Evolutionary conservation across 306 rosid species (phyloP).

Genomic region (Pyrus bretschneideri): DNA sequence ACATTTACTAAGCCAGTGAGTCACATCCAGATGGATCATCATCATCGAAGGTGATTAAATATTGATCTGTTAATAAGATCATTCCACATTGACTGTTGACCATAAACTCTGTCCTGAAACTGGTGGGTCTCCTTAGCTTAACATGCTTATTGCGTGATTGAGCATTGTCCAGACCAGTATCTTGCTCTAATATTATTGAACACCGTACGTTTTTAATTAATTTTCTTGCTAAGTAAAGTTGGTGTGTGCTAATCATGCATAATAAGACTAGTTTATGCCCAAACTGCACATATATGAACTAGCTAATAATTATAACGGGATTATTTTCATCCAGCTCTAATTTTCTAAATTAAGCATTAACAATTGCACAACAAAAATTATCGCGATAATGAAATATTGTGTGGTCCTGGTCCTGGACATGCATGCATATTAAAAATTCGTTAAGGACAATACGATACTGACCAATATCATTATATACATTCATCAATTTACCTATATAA

Average conservation of each 20-base stretch:
- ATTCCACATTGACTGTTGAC: not conserved
- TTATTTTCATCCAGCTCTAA: not conserved
- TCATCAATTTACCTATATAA: not conserved
- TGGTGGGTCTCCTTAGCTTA: not conserved
- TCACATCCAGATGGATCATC: not conserved
- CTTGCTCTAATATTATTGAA: not conserved
- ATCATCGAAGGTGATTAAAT: not conserved
- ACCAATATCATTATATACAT: not conserved
- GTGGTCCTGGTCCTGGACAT: too few species aligned
- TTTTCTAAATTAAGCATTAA: too few species aligned
- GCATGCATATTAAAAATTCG: slow-evolving; percentile 2
- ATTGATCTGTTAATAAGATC: not conserved
- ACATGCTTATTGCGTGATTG: not conserved
- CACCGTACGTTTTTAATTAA: too few species aligned
- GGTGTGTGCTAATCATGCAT: not conserved
- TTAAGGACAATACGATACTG: not conserved
- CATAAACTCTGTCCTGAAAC: not conserved
- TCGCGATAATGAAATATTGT: too few species aligned
- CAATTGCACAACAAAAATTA: too few species aligned
- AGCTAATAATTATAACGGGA: not conserved
- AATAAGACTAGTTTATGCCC: slow-evolving; percentile 5
- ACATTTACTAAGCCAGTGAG: not conserved
- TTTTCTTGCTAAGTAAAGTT: not conserved
- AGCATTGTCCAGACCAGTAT: not conserved
- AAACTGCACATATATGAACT: not conserved